phyloP scores from a whole-genome alignment of 108 stramenopile genomes.

The Cyclotella cryptica region DNA sequence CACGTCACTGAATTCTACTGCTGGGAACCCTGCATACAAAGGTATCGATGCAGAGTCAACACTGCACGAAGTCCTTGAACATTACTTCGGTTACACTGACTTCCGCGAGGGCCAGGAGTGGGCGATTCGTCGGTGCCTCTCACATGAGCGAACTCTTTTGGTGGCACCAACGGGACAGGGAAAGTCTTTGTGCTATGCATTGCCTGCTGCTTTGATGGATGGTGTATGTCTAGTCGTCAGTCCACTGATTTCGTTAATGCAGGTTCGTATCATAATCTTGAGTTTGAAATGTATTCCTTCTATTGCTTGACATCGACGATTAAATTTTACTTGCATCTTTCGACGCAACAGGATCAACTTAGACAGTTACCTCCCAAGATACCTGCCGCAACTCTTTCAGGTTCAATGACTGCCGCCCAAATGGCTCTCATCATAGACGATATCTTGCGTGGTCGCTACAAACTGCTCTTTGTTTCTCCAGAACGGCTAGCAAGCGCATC shows the following conservation, averaged over 20 bases:
- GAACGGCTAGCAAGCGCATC: conserved; percentile 90
- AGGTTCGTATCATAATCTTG: conserved; percentile 43
- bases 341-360: conserved; percentile 77
- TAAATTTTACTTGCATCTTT: background rate
- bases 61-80: conserved; percentile 52
- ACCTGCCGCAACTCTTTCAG: conserved; percentile 87
- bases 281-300: too few species aligned
- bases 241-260: conserved; percentile 95
- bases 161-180: conserved; percentile 99
- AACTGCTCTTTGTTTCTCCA: conserved; percentile 93
- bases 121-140: conserved; percentile 85
- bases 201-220: conserved; percentile 90
- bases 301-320: background rate
- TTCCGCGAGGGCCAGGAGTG: conserved; percentile 94
- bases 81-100: conserved; percentile 70
- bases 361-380: conserved; percentile 84
- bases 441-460: conserved; percentile 72
- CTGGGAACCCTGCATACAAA: background rate
- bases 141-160: conserved; percentile 75
- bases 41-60: conserved; percentile 17
- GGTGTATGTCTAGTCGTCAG: conserved; percentile 96
- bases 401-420: conserved; percentile 64
- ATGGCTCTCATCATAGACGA: conserved; percentile 88
- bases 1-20: background rate
- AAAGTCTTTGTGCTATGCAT: conserved; percentile 96